Evolutionary conservation across 2,329 filamentous ascomycete species (phyloP), one percentile per base, ranked within the genome.

Genomic region (Furcasterigmium sp.): DNA sequence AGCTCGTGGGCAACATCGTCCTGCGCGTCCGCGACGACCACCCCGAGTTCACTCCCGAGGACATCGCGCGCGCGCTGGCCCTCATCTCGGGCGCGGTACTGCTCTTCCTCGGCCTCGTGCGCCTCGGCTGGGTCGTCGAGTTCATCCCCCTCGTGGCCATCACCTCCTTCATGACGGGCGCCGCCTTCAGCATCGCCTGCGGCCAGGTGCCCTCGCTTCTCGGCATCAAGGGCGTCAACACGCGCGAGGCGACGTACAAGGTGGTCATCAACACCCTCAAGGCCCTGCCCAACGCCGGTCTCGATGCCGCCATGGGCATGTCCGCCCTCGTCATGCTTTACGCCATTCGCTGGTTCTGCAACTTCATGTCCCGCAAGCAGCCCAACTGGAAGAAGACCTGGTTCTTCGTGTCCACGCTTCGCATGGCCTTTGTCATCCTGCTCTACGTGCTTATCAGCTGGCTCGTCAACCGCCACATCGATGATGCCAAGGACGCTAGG

Each of bases 391-490:
- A 79, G 45, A 89, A 87, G 73, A 54, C 78, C 1, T 90, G 80
- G 72, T 91, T 91, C 66, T 91, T 91, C 68, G 62, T 83, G 41
- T 85, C 81, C 15, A 91, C 88, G 0, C 73, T 93, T 30, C 81
- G 87, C 29, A 88, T 86, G 5, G 85, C 80, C 2, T 90, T 93
- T 56, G 83, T 91, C 52, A 89, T 93, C 48, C 65, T 91, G 36
- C 73, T 93, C 3, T 91, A 91, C 65, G 87, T 85, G 8, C 69
- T 86, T 53, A 85, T 91, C 59, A 87, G 85, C 62, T 87, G 78
- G 50, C 75, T 85, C 8, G 77, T 78, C 51, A 89, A 89, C 59
- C 65, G 84, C 25, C 62, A 83, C 50, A 72, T 72, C 51, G 71
- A 61, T 43, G 58, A 73, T 36, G 57, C 56, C 18, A 54, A 63